Evolutionary conservation across 2,329 filamentous ascomycete species (phyloP).

Genomic region (Coleophoma eucalyptorum): DNA sequence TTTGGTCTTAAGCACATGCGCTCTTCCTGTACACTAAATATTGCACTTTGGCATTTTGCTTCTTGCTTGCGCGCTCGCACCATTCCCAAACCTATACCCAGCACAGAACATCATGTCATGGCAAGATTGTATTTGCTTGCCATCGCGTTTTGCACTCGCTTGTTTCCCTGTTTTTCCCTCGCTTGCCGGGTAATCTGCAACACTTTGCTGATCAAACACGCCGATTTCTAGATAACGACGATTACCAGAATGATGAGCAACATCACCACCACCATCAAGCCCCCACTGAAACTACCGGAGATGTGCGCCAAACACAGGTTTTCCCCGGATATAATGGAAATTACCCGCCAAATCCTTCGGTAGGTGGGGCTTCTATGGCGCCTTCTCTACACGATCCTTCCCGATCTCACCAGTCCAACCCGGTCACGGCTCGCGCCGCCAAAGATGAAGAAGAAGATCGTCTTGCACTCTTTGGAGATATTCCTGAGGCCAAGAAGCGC

Average conservation of each 20-base stretch:
- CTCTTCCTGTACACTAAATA: conserved; percentile 31
- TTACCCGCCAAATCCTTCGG: conserved; percentile 57
- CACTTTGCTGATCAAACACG: conserved; percentile 23
- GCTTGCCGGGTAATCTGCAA: conserved; percentile 23
- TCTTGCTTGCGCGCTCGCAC: conserved; percentile 16
- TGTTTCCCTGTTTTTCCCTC: conserved; percentile 9
- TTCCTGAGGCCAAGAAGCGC: conserved; percentile 85
- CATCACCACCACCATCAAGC: conserved; percentile 65
- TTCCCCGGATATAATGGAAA: conserved; percentile 65
- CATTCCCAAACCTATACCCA: conserved; percentile 12
- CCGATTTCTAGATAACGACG: conserved; percentile 50
- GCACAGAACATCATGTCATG: conserved; percentile 22
- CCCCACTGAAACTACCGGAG: conserved; percentile 51
- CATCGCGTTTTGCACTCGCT: conserved; percentile 9
- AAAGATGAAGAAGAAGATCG: conserved; percentile 43
- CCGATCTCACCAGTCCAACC: conserved; percentile 32
- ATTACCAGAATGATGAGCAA: conserved; percentile 55
- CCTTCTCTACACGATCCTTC: conserved; percentile 50
- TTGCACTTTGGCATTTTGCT: conserved; percentile 20
- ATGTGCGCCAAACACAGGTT: conserved; percentile 70
- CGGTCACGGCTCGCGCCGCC: conserved; percentile 34
- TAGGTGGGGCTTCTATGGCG: conserved; percentile 56
- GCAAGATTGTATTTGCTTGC: conserved; percentile 20
- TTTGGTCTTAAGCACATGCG: conserved; percentile 17
- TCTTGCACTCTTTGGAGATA: conserved; percentile 76